Conservation (phyloP, 768 basidiomycete species). For the Sarcomyxa edulis region DNA sequence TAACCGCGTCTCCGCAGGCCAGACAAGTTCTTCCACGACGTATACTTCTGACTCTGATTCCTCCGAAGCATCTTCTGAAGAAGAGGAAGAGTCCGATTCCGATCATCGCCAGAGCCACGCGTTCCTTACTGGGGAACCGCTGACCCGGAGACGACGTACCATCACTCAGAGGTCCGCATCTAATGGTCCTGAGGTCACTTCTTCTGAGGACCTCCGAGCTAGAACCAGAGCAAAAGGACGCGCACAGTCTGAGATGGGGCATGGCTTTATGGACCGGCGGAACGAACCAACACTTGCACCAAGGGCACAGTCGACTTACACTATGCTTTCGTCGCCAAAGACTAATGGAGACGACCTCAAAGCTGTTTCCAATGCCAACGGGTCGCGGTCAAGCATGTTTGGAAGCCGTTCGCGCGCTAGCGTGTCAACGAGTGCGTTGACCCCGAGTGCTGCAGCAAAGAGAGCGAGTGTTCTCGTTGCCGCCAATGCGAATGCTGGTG, state of each 20-base stretch:
- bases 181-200: no score
- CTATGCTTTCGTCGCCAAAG: constrained; percentile 3
- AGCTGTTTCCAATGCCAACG: constrained; percentile 12
- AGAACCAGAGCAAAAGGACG: no score
- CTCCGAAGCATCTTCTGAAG: constrained; percentile 29
- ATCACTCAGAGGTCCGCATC: no score
- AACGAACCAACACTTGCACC: not conserved
- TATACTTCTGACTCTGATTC: constrained; percentile 16
- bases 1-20: no score
- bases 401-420: constrained; percentile 42
- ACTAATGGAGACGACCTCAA: constrained; percentile 6
- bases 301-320: not conserved
- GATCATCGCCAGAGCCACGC: constrained; percentile 2
- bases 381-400: constrained; percentile 30
- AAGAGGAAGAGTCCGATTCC: constrained; percentile 24
- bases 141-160: no score
- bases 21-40: no score
- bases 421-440: constrained; percentile 52
- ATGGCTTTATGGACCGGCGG: constrained; percentile 7
- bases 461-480: constrained; percentile 37
- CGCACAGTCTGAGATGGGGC: constrained; percentile 12
- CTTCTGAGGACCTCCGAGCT: no score
- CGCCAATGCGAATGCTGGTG: constrained; percentile 20
- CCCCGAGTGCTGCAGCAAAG: constrained; percentile 45
- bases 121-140: no score